Base-by-base conservation (phyloP, 2,329 filamentous ascomycete species). In the Nothophaeocryptopus gaeumannii region DNA sequence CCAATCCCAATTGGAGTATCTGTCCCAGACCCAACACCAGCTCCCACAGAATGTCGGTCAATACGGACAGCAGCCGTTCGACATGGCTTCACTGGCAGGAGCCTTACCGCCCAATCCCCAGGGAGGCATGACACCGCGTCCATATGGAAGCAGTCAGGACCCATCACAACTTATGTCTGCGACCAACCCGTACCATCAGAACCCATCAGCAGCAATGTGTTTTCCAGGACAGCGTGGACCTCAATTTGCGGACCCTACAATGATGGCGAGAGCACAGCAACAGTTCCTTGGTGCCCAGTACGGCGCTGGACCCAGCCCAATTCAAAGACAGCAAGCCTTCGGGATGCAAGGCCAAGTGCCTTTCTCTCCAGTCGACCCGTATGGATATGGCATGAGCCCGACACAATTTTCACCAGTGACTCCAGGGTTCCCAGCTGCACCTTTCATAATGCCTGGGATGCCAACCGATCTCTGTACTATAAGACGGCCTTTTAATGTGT, bases 301-400 rank as follows among this genome's bases (percentile, higher is more conserved):
- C 37, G 53, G 43, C n/a, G 37, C 30, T 11, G 55, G 43, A 16
- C 46, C 49, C 9, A 39, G 51, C 46, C 47, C 50, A 15, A 39
- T 55, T 16, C 57, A 53, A 39, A 49, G 51, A 12, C 53, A 50
- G 29, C 55, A 56, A 32, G 46, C 29, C 31, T 56, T 54, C 36
- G 52, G 51, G 5, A 46, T 60, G 50, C 58, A 54, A 31, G 50
- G 48, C 13, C 58, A 60, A 16, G 37, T 55, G 20, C 57, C 44
- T 31, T 63, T 58, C 44, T 47, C 56, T 5, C 60, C 50, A 11
- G 45, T 63, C 16, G 55, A 64, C 37, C 51, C 56, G 13, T 65
- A 62, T 38, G 56, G 49, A 5, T 66, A 61, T 39, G 54, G 50
- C 32, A 45, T 59, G 16, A 57, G 46, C 26, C 49, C 58, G 5